These are phyloP conservation scores for Strobilomyces dryophilus DNA, from an alignment of 768 basidiomycete species.

Conservation along the genomic window DNA sequence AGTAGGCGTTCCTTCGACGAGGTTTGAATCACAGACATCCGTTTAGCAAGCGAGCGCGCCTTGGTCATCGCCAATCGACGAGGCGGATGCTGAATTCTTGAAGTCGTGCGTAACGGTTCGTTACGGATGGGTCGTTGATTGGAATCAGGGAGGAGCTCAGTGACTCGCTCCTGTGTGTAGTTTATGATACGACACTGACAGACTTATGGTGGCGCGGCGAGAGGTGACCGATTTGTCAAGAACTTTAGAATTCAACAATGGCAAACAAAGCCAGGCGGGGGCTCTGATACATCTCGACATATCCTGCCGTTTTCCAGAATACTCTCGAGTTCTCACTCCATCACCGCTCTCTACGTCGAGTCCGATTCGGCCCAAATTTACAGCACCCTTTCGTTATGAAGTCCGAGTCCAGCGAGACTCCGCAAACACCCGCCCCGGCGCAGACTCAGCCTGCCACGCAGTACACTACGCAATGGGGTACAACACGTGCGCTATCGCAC, in stretches of 20 bases:
- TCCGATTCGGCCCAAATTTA: background rate
- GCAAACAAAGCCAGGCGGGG: background rate
- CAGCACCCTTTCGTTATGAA: constrained; percentile 32
- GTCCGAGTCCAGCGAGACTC: constrained; percentile 34
- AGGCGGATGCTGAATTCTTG: no score
- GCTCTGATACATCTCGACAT: background rate
- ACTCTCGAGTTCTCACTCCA: background rate
- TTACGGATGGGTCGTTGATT: no score
- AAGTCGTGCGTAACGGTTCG: no score
- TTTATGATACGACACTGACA: no score
- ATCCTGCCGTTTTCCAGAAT: background rate
- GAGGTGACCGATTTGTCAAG: background rate
- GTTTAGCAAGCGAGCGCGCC: no score
- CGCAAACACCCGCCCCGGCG: constrained; percentile 31
- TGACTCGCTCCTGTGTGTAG: no score
- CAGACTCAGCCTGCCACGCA: constrained; percentile 27
- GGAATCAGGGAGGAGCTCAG: no score
- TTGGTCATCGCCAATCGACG: no score
- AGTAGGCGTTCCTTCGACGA: no score
- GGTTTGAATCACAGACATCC: no score
- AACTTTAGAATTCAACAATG: background rate
- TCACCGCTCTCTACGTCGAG: background rate
- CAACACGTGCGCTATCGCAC: constrained; percentile 30
- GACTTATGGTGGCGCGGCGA: no score
- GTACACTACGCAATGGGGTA: constrained; percentile 39